phyloP scores from a whole-genome alignment of 2,329 filamentous ascomycete species.

The Leptographium flavum region DNA sequence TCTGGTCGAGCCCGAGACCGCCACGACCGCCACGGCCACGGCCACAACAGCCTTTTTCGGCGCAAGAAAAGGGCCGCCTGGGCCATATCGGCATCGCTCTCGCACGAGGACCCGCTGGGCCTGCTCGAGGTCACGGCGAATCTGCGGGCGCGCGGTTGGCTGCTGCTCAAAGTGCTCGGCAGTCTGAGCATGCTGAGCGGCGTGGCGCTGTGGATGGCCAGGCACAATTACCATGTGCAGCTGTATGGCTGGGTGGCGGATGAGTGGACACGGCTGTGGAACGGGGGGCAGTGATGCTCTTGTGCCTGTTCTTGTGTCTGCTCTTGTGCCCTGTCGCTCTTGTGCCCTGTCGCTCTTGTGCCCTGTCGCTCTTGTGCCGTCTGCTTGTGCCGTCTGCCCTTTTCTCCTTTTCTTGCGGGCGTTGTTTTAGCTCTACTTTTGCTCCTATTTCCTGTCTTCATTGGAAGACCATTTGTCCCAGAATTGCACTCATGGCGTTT shows the following conservation, averaged over 20 bases:
- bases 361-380: neutral
- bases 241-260: conserved; percentile 14
- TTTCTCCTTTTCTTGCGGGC: neutral
- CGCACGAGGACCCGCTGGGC: conserved; percentile 63
- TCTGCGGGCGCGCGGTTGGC: conserved; percentile 48
- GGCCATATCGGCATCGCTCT: conserved; percentile 17
- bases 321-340: neutral
- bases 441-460: no score
- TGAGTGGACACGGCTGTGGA: conserved; percentile 18
- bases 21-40: neutral
- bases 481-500: no score
- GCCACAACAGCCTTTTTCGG: neutral
- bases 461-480: no score
- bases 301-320: neutral
- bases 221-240: conserved; percentile 16
- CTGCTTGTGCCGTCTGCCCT: neutral
- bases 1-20: neutral
- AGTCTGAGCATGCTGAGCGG: conserved; percentile 62
- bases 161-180: conserved; percentile 59
- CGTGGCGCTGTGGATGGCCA: conserved; percentile 45
- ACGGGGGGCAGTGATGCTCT: conserved; percentile 10
- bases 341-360: neutral
- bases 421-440: no score
- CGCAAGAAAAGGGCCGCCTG: neutral
- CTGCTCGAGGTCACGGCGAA: conserved; percentile 55